Evolutionary conservation across 441 rosid genomes (phyloP).

Genomic region (Hura crepitans): DNA sequence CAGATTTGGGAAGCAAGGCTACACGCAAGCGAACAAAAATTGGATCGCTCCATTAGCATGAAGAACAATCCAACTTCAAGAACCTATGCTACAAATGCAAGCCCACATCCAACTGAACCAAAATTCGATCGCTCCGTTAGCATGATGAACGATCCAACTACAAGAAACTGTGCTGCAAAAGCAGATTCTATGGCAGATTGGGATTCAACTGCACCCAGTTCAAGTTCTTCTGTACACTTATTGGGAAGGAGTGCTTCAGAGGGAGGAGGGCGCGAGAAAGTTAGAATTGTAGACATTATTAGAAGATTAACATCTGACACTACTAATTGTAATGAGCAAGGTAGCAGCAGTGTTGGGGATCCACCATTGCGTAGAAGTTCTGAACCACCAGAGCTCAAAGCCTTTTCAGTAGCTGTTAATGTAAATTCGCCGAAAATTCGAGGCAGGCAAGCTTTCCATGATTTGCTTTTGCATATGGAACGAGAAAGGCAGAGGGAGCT

Average conservation of each 20-base stretch:
- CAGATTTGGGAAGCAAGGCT: conserved; percentile 93
- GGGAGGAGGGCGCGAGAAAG: conserved; percentile 48
- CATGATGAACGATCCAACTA: conserved; percentile 22
- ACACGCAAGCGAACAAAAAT: background rate
- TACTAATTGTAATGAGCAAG: conserved; percentile 35
- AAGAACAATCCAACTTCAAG: conserved; percentile 21
- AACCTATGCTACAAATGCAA: conserved; percentile 28
- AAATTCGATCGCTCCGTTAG: conserved; percentile 29
- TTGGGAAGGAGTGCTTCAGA: conserved; percentile 21
- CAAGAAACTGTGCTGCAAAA: conserved; percentile 18
- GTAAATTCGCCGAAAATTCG: conserved; percentile 56
- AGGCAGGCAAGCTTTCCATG: conserved; percentile 77
- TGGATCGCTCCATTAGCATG: conserved; percentile 32
- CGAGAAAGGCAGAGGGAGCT: conserved; percentile 60
- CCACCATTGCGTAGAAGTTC: conserved; percentile 23
- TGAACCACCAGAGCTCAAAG: conserved; percentile 28
- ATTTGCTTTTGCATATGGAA: conserved; percentile 55
- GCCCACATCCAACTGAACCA: conserved; percentile 27
- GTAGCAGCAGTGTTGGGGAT: conserved; percentile 16
- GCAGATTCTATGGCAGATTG: conserved; percentile 36
- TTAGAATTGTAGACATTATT: conserved; percentile 67
- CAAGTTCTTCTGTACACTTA: conserved; percentile 20
- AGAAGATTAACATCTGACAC: conserved; percentile 40
- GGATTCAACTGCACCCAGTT: conserved; percentile 30
- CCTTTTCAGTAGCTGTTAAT: conserved; percentile 32